phyloP scores from a whole-genome alignment of 805 yeast species.

The Kodamaea lidongshanica region DNA sequence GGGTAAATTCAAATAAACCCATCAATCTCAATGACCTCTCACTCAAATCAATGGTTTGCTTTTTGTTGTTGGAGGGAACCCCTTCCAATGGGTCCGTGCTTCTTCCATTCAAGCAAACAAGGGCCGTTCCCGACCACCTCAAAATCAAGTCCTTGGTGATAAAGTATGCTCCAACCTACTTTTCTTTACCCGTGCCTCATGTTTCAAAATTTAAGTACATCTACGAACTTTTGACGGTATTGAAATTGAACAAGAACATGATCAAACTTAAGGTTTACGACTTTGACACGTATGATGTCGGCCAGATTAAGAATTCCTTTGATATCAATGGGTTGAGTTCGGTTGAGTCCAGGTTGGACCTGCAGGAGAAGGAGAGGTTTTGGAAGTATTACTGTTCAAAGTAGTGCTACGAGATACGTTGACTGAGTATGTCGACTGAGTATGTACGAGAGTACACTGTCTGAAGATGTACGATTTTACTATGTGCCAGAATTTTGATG shows the following conservation, averaged over 20 bases:
- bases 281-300: constrained; percentile 13
- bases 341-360: constrained; percentile 24
- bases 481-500: too few species aligned
- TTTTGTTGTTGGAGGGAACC: constrained; percentile 73
- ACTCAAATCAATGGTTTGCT: constrained; percentile 33
- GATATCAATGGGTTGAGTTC: constrained; percentile 28
- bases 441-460: too few species aligned
- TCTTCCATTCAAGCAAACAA: constrained; percentile 43
- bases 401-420: too few species aligned
- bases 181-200: constrained; percentile 34
- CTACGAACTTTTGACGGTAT: constrained; percentile 17
- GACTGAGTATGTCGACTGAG: too few species aligned
- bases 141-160: constrained; percentile 32
- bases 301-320: constrained; percentile 21
- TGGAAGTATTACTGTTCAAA: constrained; percentile 10
- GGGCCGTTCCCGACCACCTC: constrained; percentile 5
- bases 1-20: constrained; percentile 13
- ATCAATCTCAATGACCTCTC: constrained; percentile 20
- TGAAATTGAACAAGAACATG: constrained; percentile 13
- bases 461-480: too few species aligned
- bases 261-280: constrained; percentile 26
- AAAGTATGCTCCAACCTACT: constrained; percentile 30
- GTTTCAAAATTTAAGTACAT: constrained; percentile 17
- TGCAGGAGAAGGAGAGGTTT: constrained; percentile 27
- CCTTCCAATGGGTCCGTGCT: constrained; percentile 78